Base-by-base conservation (phyloP, 2,329 filamentous ascomycete species). In the Cladosporium sp. region DNA sequence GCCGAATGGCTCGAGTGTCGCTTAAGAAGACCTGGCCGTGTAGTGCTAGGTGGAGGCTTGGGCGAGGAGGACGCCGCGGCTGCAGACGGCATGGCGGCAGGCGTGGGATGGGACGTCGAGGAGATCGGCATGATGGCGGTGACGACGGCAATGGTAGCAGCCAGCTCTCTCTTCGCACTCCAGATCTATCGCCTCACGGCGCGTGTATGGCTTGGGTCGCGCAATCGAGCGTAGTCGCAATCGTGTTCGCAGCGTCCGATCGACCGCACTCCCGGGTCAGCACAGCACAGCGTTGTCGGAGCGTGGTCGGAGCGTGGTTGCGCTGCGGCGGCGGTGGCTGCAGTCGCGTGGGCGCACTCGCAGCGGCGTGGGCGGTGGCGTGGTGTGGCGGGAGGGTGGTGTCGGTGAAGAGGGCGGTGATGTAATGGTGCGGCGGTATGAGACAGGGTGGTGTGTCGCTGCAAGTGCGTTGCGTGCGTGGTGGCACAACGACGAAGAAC, bases 1-100 rank as follows among this genome's bases (percentile, higher is more conserved):
- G 69, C 68, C 14, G 65, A 66, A 39, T 67, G 65, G 58, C 68
- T 70, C 59, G 64, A 69, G 61, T 70, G 66, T 43, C 68, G 62
- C 58, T 67, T 66, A 60, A 67, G 64, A 28, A 67, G 52, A n/a
- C 65, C 55, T 22, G 69, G 68, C 22, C 68, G 67, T 39, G 57
- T 43, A 36, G 58, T 59, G 39, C 54, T 55, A n/a, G 39, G 34
- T 52, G 34, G 51, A 36, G 55, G 47, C 17, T 49, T 60, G 37
- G 61, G 59, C 45, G 60, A 47, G 20, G 47, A 38, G n/a, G 54
- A 43, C 7, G 59, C 54, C 37, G 49, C 49, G 15, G 42, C 51
- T 43, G 42, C 42, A 15, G 28, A 47, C 14, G 61, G 50, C 56
- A 60, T 63, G 25, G 56, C 38, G 15, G 56, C 38, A 14, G 47